Evolutionary conservation across 1,139 yeast species (phyloP).

Genomic region (Candida buenavistaensis): DNA sequence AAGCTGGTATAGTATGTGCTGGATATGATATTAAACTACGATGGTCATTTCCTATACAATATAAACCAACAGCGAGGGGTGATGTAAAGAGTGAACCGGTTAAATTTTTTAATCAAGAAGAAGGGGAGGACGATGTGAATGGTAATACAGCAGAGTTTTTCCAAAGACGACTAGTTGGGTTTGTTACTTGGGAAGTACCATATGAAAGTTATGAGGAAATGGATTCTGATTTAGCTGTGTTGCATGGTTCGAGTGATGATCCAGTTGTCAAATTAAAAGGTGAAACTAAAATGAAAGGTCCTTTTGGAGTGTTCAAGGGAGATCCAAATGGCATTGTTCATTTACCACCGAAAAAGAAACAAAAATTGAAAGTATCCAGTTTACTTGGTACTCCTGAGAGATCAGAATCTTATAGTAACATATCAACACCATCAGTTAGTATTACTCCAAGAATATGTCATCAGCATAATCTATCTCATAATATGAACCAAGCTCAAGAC

Average conservation of each 20-base stretch:
- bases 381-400: neutral
- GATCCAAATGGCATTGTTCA: slow-evolving; percentile 1
- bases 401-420: neutral
- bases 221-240: slow-evolving; percentile 66
- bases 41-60: slow-evolving; percentile 66
- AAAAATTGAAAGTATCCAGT: slow-evolving; percentile 1
- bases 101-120: slow-evolving; percentile 21
- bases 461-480: slow-evolving; percentile 12
- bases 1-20: slow-evolving; percentile 61
- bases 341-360: slow-evolving; percentile 9
- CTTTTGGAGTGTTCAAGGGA: slow-evolving; percentile 73
- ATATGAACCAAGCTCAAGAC: slow-evolving; percentile 23
- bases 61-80: slow-evolving; percentile 32
- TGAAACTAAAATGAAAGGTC: slow-evolving; percentile 66
- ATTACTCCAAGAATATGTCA: too few species aligned
- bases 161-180: slow-evolving; percentile 74
- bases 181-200: slow-evolving; percentile 63
- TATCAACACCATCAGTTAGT: neutral
- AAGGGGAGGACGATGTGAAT: slow-evolving; percentile 23
- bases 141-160: slow-evolving; percentile 39
- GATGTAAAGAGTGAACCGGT: slow-evolving; percentile 28
- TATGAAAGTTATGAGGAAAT: slow-evolving; percentile 79
- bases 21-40: slow-evolving; percentile 81
- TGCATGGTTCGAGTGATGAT: slow-evolving; percentile 55
- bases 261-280: slow-evolving; percentile 32